Percentiles rank a stretch among this genome's conserved stretches.
Conservation (phyloP, 2,329 filamentous ascomycete genomes). For the Fusarium temperatum region DNA sequence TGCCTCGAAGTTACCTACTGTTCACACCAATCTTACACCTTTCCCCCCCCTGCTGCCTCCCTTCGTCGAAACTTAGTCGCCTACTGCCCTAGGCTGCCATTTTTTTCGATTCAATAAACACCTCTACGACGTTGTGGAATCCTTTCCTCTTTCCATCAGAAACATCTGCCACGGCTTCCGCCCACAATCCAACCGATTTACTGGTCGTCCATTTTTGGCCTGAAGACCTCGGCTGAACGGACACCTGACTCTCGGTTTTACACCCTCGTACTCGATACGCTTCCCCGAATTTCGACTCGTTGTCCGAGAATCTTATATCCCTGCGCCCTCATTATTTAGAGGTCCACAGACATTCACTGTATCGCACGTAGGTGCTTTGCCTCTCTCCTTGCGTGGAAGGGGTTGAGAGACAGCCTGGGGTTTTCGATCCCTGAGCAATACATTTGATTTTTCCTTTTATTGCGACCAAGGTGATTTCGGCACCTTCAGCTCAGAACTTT, state of each 20-base stretch:
- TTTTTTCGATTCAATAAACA: constrained; percentile 27
- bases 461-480: constrained; percentile 33
- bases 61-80: constrained; percentile 24
- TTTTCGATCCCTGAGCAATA: constrained; percentile 29
- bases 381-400: constrained; percentile 39
- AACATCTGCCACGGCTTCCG: constrained; percentile 5
- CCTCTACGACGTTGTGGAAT: constrained; percentile 16
- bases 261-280: constrained; percentile 11
- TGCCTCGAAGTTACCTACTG: constrained; percentile 29
- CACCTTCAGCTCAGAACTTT: constrained; percentile 28
- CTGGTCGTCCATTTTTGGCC: not conserved
- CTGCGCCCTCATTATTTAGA: constrained; percentile 36
- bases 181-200: constrained; percentile 21
- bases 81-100: constrained; percentile 27
- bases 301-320: constrained; percentile 14
- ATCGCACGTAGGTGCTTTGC: constrained; percentile 38
- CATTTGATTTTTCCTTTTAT: constrained; percentile 14
- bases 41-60: constrained; percentile 7
- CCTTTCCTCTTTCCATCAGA: constrained; percentile 8
- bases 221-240: constrained; percentile 32
- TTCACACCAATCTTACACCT: constrained; percentile 15
- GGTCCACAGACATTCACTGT: constrained; percentile 31
- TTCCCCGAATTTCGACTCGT: constrained; percentile 19
- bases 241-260: constrained; percentile 3
- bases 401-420: constrained; percentile 39